Evolutionary conservation across 176 grass and related monocot species (phyloP).

Genomic region (Miscanthus lutarioriparius): DNA sequence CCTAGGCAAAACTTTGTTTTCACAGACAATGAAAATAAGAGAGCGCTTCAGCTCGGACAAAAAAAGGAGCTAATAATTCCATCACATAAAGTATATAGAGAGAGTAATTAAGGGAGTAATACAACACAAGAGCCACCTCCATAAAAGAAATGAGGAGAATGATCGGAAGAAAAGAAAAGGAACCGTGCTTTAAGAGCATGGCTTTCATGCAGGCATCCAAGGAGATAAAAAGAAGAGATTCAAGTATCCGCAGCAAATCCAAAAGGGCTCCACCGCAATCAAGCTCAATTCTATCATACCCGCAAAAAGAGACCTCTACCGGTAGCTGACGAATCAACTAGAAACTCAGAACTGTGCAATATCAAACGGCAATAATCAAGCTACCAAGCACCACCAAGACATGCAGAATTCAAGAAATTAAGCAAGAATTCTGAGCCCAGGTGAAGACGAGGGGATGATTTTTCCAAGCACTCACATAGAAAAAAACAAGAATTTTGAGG

Average conservation of each 20-base stretch:
- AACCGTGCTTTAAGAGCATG: conserved; percentile 30
- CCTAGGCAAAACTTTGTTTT: conserved; percentile 48
- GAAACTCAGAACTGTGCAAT: conserved; percentile 10
- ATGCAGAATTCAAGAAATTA: conserved; percentile 1
- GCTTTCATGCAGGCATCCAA: conserved; percentile 23
- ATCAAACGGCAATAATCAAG: conserved; percentile 24
- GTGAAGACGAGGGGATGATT: background rate
- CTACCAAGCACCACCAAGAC: background rate
- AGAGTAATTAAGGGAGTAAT: conserved; percentile 2
- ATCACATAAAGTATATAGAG: background rate
- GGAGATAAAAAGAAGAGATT: conserved; percentile 27
- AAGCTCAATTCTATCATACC: conserved; percentile 26
- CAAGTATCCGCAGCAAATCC: conserved; percentile 37
- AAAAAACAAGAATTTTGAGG: conserved; percentile 2
- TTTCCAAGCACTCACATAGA: background rate
- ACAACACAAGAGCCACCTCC: conserved; percentile 4
- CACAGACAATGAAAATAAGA: conserved; percentile 39
- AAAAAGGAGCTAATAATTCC: conserved; percentile 19
- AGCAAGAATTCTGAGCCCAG: conserved; percentile 20
- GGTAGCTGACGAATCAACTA: conserved; percentile 9
- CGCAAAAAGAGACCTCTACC: background rate
- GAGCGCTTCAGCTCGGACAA: conserved; percentile 4
- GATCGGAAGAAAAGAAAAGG: background rate
- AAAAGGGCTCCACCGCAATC: conserved; percentile 29
- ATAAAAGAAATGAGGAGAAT: background rate